These are phyloP conservation scores for Talaromyces sp. DNA, from an alignment of 2,329 filamentous ascomycete species.

Conservation along the genomic window DNA sequence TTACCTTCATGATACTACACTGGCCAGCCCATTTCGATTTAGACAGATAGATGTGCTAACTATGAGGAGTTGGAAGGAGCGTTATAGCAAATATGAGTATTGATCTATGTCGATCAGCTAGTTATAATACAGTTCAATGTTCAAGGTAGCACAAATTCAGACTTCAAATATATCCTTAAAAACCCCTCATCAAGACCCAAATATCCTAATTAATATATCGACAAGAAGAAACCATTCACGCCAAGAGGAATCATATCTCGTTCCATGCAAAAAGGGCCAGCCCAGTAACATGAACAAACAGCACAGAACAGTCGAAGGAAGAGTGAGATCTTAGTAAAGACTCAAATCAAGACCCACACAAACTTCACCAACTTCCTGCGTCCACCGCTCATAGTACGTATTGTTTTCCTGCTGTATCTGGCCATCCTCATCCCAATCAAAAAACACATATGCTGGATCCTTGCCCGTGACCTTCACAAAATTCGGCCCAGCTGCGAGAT, in stretches of 20 bases:
- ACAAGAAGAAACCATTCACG: background rate
- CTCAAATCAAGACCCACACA: slow-evolving; percentile 39
- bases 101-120: background rate
- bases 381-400: slow-evolving; percentile 37
- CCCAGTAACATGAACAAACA: slow-evolving; percentile 7
- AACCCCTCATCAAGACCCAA: background rate
- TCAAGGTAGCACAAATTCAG: background rate
- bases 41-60: background rate
- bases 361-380: slow-evolving; percentile 33
- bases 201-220: background rate
- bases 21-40: background rate
- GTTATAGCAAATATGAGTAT: background rate
- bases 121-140: background rate
- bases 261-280: slow-evolving; percentile 6
- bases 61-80: background rate
- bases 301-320: background rate
- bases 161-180: too few relatives aligned
- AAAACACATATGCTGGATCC: slow-evolving; percentile 39
- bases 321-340: slow-evolving; percentile 4
- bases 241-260: background rate
- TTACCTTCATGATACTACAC: slow-evolving; percentile 9
- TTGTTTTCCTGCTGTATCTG: slow-evolving; percentile 33
- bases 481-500: slow-evolving; percentile 30
- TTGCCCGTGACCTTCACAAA: slow-evolving; percentile 19
- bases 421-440: slow-evolving; percentile 36